Conservation (phyloP, 208 protist species). For the Acanthamoeba castellanii region DNA sequence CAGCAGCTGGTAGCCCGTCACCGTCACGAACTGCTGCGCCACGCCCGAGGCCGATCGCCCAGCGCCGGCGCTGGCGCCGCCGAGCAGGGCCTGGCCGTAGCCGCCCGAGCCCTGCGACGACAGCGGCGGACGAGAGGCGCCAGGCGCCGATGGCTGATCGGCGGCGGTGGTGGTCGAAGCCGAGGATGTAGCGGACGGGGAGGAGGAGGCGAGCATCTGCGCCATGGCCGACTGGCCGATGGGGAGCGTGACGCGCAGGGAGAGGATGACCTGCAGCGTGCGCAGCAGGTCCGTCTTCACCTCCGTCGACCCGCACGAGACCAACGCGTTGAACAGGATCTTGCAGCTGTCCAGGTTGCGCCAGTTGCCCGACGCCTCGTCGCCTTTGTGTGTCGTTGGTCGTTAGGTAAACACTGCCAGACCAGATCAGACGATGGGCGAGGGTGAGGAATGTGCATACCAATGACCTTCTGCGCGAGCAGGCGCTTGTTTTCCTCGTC, state of each 20-base stretch:
- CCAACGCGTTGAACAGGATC: constrained; percentile 61
- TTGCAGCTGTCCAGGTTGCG: constrained; percentile 65
- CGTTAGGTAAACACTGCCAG: neutral
- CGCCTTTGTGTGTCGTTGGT: neutral
- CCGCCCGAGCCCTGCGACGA: no score
- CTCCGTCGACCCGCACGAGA: constrained; percentile 26
- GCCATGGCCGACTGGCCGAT: neutral
- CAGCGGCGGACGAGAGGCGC: no score
- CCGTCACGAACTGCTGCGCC: constrained; percentile 19
- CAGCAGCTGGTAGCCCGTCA: constrained; percentile 62
- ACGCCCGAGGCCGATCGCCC: no score
- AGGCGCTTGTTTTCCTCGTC: neutral
- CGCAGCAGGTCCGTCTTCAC: constrained; percentile 47
- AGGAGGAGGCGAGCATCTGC: no score
- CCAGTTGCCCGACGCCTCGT: neutral
- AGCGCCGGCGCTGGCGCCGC: neutral
- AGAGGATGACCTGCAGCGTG: constrained; percentile 51
- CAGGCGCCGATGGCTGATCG: no score
- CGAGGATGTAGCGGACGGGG: no score
- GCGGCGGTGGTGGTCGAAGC: no score
- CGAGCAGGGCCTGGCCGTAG: no score
- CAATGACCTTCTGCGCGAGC: neutral
- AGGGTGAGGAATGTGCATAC: neutral
- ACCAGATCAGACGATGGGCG: neutral
- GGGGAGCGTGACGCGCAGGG: constrained; percentile 40